phyloP scores from a whole-genome alignment of 2,329 filamentous ascomycete genomes.

The Cordyceps cateniannulata region DNA sequence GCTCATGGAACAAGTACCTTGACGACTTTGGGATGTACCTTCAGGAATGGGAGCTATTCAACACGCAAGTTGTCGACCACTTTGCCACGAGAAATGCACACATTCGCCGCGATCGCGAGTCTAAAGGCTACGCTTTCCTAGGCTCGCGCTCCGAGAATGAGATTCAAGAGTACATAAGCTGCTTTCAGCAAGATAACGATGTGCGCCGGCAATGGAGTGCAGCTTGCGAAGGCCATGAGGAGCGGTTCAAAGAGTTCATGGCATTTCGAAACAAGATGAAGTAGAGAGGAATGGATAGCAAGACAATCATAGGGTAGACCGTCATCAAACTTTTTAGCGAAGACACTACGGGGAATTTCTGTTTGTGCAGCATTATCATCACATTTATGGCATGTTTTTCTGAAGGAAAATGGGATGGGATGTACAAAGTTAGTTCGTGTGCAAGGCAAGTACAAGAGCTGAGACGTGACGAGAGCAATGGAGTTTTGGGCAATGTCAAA shows the following conservation, averaged over 20 bases:
- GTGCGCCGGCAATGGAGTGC: slow-evolving; percentile 55
- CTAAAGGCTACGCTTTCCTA: slow-evolving; percentile 41
- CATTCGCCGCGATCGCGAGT: slow-evolving; percentile 30
- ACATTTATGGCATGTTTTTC: background rate
- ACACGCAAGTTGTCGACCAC: slow-evolving; percentile 48
- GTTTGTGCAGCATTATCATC: background rate
- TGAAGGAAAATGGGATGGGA: background rate
- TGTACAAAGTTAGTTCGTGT: background rate
- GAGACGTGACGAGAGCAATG: background rate
- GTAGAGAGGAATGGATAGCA: background rate
- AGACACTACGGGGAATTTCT: background rate
- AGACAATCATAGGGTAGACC: background rate
- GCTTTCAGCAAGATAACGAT: slow-evolving; percentile 57
- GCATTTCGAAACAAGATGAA: slow-evolving; percentile 39
- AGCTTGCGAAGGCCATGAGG: slow-evolving; percentile 54
- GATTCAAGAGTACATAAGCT: slow-evolving; percentile 51
- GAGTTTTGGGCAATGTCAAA: slow-evolving; percentile 7
- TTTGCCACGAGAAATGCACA: slow-evolving; percentile 45
- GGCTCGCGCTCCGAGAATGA: slow-evolving; percentile 36
- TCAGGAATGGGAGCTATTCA: slow-evolving; percentile 42
- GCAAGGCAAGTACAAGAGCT: background rate
- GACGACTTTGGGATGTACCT: slow-evolving; percentile 49
- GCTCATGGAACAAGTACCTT: slow-evolving; percentile 45
- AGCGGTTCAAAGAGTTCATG: slow-evolving; percentile 52
- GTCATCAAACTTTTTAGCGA: background rate